Percentiles rank a stretch among this genome's conserved stretches.
phyloP scores from a whole-genome alignment of 2,329 filamentous ascomycete genomes.

The Fonsecaea nubica region DNA sequence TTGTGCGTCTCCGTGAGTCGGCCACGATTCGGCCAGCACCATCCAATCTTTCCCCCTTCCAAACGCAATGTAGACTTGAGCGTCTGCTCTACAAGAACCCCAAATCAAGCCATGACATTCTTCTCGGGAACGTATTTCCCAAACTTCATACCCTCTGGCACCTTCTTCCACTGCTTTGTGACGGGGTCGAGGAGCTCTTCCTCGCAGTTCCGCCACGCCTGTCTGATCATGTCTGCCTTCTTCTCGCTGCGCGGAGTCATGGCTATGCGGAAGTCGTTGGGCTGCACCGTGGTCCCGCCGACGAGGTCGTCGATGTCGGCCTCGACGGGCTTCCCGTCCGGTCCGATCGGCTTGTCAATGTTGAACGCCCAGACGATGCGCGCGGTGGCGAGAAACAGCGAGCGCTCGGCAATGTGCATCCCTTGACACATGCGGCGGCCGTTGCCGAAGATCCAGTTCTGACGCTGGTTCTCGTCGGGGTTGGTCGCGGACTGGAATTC shows the following conservation, averaged over 20 bases:
- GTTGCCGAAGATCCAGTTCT: constrained; percentile 43
- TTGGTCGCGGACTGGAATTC: constrained; percentile 45
- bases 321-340: constrained; percentile 17
- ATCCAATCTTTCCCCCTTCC: too few species aligned
- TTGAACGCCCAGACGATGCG: constrained; percentile 45
- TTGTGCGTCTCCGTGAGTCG: too few species aligned
- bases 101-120: not conserved
- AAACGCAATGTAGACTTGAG: too few species aligned
- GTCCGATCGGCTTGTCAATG: constrained; percentile 36
- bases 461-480: constrained; percentile 39
- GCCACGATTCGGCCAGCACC: too few species aligned
- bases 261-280: not conserved
- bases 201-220: not conserved
- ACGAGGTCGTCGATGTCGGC: constrained; percentile 21
- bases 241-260: not conserved
- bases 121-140: constrained; percentile 18
- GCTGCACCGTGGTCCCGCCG: not conserved
- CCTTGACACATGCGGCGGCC: constrained; percentile 46
- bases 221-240: not conserved
- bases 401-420: constrained; percentile 45
- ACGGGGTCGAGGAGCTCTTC: constrained; percentile 37
- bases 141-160: constrained; percentile 32
- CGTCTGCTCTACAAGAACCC: too few species aligned
- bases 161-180: constrained; percentile 42
- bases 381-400: constrained; percentile 41